A percentile compares a stretch with the other conserved stretches of the same genome.
These are phyloP conservation scores for Cardiospermum halicacabum DNA, from an alignment of 345 rosid species.

Conservation along the genomic window DNA sequence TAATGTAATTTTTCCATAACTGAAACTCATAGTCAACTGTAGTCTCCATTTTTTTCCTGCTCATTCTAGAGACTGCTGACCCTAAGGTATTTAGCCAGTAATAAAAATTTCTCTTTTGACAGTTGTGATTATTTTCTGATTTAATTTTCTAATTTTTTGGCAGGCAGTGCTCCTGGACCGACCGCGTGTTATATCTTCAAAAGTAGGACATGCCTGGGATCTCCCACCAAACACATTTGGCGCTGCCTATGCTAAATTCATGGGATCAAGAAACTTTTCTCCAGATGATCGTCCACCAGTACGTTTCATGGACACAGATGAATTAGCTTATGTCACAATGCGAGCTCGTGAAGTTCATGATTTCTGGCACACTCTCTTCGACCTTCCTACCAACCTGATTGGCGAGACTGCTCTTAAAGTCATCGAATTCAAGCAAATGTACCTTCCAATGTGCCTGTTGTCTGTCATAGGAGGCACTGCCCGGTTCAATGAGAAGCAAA, in stretches of 20 bases:
- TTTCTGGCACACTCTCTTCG: slow-evolving; percentile 78
- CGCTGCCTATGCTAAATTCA: slow-evolving; percentile 76
- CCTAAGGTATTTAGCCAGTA: background rate
- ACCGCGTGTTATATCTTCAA: slow-evolving; percentile 59
- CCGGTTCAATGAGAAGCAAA: slow-evolving; percentile 61
- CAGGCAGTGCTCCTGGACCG: slow-evolving; percentile 60
- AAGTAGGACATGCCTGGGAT: slow-evolving; percentile 74
- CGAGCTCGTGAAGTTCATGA: slow-evolving; percentile 77
- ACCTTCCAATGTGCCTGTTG: slow-evolving; percentile 67
- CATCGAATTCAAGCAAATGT: slow-evolving; percentile 74
- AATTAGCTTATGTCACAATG: slow-evolving; percentile 60
- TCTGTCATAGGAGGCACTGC: slow-evolving; percentile 60
- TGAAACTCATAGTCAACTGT: background rate
- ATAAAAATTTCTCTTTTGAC: too few species aligned
- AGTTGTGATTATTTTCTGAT: background rate
- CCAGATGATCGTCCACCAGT: slow-evolving; percentile 74
- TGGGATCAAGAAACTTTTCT: slow-evolving; percentile 84
- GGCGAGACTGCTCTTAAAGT: slow-evolving; percentile 74
- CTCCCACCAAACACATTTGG: slow-evolving; percentile 67
- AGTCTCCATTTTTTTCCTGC: background rate
- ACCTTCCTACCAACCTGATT: slow-evolving; percentile 61
- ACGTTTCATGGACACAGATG: slow-evolving; percentile 78
- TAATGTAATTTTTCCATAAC: background rate
- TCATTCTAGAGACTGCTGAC: background rate
- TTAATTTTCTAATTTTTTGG: background rate